Percentiles rank a stretch among this genome's conserved stretches.
Conservation (phyloP, 768 basidiomycete species). For the Boletus insuetus region DNA sequence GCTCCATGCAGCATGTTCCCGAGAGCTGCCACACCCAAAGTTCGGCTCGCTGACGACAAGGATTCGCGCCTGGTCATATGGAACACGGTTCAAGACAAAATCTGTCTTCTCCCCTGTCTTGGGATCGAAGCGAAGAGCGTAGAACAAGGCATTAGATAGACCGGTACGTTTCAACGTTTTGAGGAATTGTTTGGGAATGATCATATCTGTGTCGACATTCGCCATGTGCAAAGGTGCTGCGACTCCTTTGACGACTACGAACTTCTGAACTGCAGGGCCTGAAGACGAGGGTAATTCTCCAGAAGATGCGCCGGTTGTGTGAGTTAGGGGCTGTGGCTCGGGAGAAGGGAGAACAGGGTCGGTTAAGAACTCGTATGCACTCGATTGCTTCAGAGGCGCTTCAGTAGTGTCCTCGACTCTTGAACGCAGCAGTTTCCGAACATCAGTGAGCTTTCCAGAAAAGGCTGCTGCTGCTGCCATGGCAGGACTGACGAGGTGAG, state of each 20-base stretch:
- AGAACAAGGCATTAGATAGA: conserved; percentile 80
- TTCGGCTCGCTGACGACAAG: conserved; percentile 84
- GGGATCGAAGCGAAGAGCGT: conserved; percentile 72
- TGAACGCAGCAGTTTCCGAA: conserved; percentile 66
- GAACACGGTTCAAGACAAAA: conserved; percentile 80
- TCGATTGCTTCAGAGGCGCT: conserved; percentile 56
- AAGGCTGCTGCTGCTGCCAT: conserved; percentile 93
- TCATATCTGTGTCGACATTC: conserved; percentile 92
- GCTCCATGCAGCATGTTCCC: conserved; percentile 90
- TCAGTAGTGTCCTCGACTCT: conserved; percentile 42
- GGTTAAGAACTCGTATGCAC: conserved; percentile 73
- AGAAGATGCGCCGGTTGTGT: conserved; percentile 32
- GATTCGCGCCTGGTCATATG: conserved; percentile 73
- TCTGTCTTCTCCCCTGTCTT: conserved; percentile 78
- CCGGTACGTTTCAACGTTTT: conserved; percentile 91
- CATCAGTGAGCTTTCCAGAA: conserved; percentile 81
- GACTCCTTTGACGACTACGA: conserved; percentile 69
- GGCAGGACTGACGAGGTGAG: conserved; percentile 85
- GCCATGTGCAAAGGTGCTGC: conserved; percentile 78
- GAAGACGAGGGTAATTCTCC: conserved; percentile 39
- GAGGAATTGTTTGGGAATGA: conserved; percentile 92
- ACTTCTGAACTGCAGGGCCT: conserved; percentile 55
- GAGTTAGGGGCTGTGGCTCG: conserved; percentile 39
- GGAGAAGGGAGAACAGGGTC: conserved; percentile 61
- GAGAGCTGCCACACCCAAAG: conserved; percentile 89